These are phyloP conservation scores for Oxyria digyna DNA, from an alignment of 148 eudicot species.

Conservation along the genomic window DNA sequence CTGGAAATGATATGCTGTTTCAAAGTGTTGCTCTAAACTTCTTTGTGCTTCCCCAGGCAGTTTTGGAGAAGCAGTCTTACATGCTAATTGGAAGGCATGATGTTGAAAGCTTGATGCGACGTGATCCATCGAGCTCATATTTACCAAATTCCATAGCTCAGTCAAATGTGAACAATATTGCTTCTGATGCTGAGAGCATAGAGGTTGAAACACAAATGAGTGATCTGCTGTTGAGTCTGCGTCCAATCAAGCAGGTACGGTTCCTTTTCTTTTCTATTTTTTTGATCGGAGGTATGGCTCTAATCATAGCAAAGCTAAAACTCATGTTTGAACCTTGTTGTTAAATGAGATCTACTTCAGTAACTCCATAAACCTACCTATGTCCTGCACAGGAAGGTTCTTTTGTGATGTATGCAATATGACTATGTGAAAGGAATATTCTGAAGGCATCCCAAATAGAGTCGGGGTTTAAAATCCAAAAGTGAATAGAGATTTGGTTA, in stretches of 20 bases:
- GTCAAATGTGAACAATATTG: constrained; percentile 22
- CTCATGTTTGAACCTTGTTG: background rate
- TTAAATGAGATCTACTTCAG: background rate
- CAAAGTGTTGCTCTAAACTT: constrained; percentile 1
- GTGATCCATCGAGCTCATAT: constrained; percentile 82
- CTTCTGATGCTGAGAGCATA: constrained; percentile 49
- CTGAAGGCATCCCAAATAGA: background rate
- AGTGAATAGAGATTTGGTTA: background rate
- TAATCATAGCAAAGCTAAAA: background rate
- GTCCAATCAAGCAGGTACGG: constrained; percentile 89
- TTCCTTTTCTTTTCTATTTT: background rate
- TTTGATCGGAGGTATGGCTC: too few species aligned
- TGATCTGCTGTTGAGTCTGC: constrained; percentile 62
- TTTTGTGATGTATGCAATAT: background rate
- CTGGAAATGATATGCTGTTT: background rate
- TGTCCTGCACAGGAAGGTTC: background rate
- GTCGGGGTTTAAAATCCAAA: background rate
- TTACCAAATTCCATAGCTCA: constrained; percentile 44
- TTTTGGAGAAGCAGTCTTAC: constrained; percentile 97
- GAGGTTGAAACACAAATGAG: constrained; percentile 73
- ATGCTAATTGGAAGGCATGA: constrained; percentile 99
- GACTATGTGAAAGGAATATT: background rate
- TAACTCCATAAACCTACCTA: background rate
- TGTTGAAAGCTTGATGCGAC: constrained; percentile 75
- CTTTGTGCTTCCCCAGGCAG: constrained; percentile 47